Evolutionary conservation across 352 stramenopile species (phyloP).

Genomic region (Phytopythium delawarense): DNA sequence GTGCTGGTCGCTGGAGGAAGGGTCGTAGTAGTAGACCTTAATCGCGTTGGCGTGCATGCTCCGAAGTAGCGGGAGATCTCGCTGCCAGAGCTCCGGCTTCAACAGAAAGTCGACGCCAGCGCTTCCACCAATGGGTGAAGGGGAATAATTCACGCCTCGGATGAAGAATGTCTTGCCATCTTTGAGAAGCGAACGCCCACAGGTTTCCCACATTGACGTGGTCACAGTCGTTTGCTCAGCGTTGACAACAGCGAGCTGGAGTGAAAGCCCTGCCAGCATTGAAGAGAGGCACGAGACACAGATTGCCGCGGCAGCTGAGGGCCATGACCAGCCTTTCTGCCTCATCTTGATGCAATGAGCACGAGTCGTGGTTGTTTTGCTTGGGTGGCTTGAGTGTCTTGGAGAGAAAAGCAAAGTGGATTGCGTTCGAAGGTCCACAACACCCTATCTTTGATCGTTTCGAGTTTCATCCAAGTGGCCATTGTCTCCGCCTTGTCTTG

Average conservation of each 20-base stretch:
- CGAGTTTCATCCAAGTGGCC: neutral
- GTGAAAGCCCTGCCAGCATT: neutral
- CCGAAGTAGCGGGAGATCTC: conserved; percentile 27
- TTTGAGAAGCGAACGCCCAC: conserved; percentile 26
- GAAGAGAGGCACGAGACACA: neutral
- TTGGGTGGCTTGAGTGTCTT: neutral
- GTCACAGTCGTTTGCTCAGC: neutral
- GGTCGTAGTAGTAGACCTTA: conserved; percentile 33
- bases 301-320: neutral
- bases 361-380: neutral
- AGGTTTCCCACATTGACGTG: conserved; percentile 18
- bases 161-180: conserved; percentile 33
- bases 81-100: conserved; percentile 23
- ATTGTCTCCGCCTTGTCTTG: neutral
- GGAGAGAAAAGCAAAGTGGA: neutral
- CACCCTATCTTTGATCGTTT: neutral
- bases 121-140: conserved; percentile 25
- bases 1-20: conserved; percentile 13
- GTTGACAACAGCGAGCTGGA: neutral
- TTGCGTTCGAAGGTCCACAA: neutral
- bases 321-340: neutral
- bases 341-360: neutral
- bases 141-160: conserved; percentile 35
- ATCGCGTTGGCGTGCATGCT: conserved; percentile 34
- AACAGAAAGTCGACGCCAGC: conserved; percentile 27